Conservation (phyloP, 805 yeast genomes). For the Metschnikowia shivogae region DNA sequence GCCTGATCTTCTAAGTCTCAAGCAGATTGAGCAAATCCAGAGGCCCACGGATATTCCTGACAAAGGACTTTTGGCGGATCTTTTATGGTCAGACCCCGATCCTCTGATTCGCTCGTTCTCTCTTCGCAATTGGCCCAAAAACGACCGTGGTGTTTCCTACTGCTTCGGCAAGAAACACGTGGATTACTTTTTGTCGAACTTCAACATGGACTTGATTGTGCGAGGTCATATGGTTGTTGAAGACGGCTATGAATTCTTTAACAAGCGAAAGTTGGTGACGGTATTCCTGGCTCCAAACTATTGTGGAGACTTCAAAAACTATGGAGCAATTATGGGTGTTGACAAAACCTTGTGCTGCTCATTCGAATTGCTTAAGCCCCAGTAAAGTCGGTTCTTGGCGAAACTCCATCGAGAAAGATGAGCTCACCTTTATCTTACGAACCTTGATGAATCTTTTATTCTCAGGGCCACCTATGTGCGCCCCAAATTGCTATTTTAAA, state of each 20-base stretch:
- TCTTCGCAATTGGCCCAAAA: constrained; percentile 63
- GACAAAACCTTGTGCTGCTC: constrained; percentile 65
- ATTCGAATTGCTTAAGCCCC: constrained; percentile 65
- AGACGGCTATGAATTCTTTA: constrained; percentile 82
- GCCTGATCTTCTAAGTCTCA: constrained; percentile 60
- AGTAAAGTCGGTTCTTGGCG: constrained; percentile 8
- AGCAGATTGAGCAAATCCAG: constrained; percentile 65
- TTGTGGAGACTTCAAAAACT: constrained; percentile 76
- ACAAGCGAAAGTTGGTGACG: constrained; percentile 68
- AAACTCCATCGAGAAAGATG: neutral
- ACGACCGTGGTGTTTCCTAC: constrained; percentile 80
- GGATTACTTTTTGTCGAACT: constrained; percentile 59
- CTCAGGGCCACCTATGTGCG: neutral
- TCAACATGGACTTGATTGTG: constrained; percentile 72
- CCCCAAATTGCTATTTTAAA: constrained; percentile 1
- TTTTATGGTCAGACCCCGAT: constrained; percentile 83
- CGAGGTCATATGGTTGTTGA: constrained; percentile 90
- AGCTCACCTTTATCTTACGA: constrained; percentile 2
- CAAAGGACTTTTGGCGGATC: constrained; percentile 70
- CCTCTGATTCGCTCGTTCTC: constrained; percentile 33
- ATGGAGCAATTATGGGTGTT: constrained; percentile 78
- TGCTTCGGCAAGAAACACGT: constrained; percentile 72
- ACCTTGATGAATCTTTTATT: constrained; percentile 3
- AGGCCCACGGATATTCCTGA: constrained; percentile 86
- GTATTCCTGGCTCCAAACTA: constrained; percentile 82